A percentile compares a stretch with the other conserved stretches of the same genome.
phyloP scores from a whole-genome alignment of 176 grass and related monocot species.

The Musa itinerans region DNA sequence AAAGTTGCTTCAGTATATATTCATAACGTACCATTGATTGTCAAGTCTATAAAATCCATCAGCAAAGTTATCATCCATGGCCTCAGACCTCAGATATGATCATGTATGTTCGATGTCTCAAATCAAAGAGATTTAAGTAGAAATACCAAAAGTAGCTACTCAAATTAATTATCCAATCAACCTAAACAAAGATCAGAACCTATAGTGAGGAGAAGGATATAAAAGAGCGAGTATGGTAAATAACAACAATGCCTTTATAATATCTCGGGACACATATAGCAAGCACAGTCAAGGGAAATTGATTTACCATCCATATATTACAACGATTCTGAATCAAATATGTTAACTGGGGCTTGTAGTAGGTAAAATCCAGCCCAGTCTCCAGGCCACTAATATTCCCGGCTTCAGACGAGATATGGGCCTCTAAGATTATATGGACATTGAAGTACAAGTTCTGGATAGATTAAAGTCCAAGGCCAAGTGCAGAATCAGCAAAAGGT shows the following conservation, averaged over 20 bases:
- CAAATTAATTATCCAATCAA: background rate
- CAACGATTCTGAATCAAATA: background rate
- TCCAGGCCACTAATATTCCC: background rate
- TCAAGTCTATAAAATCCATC: background rate
- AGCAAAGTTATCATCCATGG: background rate
- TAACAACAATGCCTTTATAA: no score
- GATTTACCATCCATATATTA: background rate
- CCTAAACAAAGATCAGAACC: background rate
- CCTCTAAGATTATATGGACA: background rate
- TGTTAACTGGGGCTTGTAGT: background rate
- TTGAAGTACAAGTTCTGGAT: background rate
- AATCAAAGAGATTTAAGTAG: background rate
- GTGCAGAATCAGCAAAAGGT: background rate
- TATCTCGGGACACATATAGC: background rate
- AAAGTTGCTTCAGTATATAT: background rate
- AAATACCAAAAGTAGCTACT: background rate
- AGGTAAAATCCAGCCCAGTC: background rate
- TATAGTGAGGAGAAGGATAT: background rate
- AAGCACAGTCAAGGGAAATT: background rate
- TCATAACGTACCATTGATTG: background rate
- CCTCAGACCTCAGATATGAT: background rate
- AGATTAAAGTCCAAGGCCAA: background rate
- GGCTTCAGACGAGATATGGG: background rate
- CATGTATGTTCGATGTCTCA: background rate
- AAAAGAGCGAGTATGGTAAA: background rate